Evolutionary conservation across 768 basidiomycete species (phyloP).

Genomic region (Sutorius australiensis): DNA sequence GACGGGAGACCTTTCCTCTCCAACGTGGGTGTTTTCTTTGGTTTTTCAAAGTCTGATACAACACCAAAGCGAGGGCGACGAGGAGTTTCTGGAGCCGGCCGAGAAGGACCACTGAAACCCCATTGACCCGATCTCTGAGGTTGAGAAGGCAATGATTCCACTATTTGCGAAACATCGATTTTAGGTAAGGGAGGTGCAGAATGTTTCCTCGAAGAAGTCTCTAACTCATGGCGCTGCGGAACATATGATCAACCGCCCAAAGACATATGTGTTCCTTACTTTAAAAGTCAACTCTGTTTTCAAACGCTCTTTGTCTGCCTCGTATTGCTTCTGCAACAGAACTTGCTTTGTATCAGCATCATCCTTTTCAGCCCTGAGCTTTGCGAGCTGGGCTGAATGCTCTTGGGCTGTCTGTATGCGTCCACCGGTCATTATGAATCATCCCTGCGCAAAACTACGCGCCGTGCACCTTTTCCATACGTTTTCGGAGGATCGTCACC

Average conservation of each 20-base stretch:
- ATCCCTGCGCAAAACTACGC: background rate
- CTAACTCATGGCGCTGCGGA: slow-evolving; percentile 63
- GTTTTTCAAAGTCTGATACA: slow-evolving; percentile 23
- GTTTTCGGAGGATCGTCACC: slow-evolving; percentile 60
- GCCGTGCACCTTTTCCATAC: slow-evolving; percentile 57
- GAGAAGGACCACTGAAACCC: slow-evolving; percentile 27
- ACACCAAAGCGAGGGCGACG: slow-evolving; percentile 34
- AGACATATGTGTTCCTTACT: slow-evolving; percentile 36
- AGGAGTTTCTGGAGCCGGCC: slow-evolving; percentile 35
- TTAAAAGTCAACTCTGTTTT: slow-evolving; percentile 69
- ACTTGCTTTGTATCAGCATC: slow-evolving; percentile 54
- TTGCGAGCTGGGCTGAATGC: slow-evolving; percentile 54
- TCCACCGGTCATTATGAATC: background rate
- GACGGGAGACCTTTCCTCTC: slow-evolving; percentile 24
- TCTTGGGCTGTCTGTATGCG: slow-evolving; percentile 50
- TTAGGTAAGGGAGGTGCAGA: slow-evolving; percentile 45
- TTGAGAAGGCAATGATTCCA: slow-evolving; percentile 38
- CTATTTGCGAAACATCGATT: slow-evolving; percentile 40
- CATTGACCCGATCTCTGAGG: slow-evolving; percentile 35
- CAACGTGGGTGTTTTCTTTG: slow-evolving; percentile 10
- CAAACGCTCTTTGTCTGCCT: slow-evolving; percentile 65
- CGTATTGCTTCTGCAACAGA: slow-evolving; percentile 57
- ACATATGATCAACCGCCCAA: slow-evolving; percentile 12
- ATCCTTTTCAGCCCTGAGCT: slow-evolving; percentile 56
- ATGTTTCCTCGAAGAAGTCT: slow-evolving; percentile 50